A percentile compares a stretch with the other conserved stretches of the same genome.
Conservation (phyloP, 768 basidiomycete species). For the Leccinum broughii region DNA sequence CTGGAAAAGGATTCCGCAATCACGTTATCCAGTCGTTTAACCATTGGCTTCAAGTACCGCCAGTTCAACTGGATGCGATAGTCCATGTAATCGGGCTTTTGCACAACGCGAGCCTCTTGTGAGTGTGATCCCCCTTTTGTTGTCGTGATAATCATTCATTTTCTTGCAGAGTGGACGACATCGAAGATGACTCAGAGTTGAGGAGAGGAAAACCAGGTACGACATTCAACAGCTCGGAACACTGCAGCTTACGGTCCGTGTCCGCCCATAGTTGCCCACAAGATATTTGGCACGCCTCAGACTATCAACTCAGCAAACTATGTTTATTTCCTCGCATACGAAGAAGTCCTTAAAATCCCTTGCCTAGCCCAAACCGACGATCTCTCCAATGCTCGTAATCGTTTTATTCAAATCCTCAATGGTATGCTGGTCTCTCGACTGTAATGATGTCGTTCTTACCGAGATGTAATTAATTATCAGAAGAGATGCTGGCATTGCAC, state of each 20-base stretch:
- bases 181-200: neutral
- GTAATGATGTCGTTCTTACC: neutral
- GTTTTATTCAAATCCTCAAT: neutral
- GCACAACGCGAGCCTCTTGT: neutral
- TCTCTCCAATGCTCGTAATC: neutral
- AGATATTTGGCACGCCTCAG: neutral
- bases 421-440: neutral
- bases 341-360: neutral
- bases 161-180: neutral
- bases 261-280: neutral
- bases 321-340: neutral
- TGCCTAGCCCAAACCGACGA: neutral
- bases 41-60: neutral
- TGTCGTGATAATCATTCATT: neutral
- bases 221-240: neutral
- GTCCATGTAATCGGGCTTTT: neutral
- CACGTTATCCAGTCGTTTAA: neutral
- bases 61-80: neutral
- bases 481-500: neutral
- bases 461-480: neutral
- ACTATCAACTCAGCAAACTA: neutral
- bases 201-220: neutral
- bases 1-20: neutral
- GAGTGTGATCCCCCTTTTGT: neutral
- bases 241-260: neutral